Conservation (phyloP, 1,139 yeast species). For the Saccharomycopsis hybrid region DNA sequence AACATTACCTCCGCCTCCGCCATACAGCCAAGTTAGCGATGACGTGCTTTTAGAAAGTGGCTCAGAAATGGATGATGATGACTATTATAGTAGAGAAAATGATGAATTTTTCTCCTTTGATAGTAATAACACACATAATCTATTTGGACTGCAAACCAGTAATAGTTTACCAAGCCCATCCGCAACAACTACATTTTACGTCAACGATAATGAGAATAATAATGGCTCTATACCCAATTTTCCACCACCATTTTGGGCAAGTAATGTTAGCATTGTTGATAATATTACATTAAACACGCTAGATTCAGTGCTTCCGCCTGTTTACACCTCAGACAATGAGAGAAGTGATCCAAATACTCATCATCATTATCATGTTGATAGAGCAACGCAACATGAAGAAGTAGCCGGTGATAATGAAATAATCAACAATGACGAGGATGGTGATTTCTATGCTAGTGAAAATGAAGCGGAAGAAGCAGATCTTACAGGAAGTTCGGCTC, state of each 20-base stretch:
- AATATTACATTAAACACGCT: slow-evolving; percentile 20
- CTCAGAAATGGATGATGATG: slow-evolving; percentile 15
- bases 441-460: too few species aligned
- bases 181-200: too few species aligned
- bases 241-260: slow-evolving; percentile 22
- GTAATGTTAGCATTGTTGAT: slow-evolving; percentile 14
- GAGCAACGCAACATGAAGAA: too few species aligned
- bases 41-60: slow-evolving; percentile 15
- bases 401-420: too few species aligned
- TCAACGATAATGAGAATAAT: not conserved
- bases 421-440: too few species aligned
- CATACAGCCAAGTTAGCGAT: slow-evolving; percentile 33
- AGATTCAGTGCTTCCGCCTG: slow-evolving; percentile 17
- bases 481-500: too few species aligned
- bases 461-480: too few species aligned
- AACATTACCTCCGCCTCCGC: slow-evolving; percentile 69
- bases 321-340: slow-evolving; percentile 12
- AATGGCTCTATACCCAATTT: slow-evolving; percentile 14
- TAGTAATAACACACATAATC: not conserved
- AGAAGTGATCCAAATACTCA: too few species aligned
- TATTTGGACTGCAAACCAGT: too few species aligned
- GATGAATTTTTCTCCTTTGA: slow-evolving; percentile 6
- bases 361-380: too few species aligned
- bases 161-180: too few species aligned
- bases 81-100: slow-evolving; percentile 2